Evolutionary conservation across 345 rosid species (phyloP).

Genomic region (Salix arbutifolia): DNA sequence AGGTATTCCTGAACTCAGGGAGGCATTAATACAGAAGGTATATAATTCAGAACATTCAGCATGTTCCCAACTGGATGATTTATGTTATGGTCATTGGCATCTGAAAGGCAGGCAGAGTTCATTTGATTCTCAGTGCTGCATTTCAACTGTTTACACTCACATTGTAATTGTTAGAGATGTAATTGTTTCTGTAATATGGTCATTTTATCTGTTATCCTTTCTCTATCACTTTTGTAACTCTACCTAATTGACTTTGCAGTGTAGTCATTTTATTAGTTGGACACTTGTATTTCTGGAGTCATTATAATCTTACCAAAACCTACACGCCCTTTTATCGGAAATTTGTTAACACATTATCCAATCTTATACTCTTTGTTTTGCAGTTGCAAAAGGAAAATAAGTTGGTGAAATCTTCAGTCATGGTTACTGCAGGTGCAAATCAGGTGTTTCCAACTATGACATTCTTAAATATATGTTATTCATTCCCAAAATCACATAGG

Average conservation of each 20-base stretch:
- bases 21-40: constrained; percentile 68
- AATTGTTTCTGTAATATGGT: neutral
- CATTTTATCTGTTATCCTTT: neutral
- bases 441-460: constrained; percentile 45
- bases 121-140: constrained; percentile 1
- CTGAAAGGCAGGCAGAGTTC: constrained; percentile 3
- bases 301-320: neutral
- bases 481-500: neutral
- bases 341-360: neutral
- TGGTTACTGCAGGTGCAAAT: constrained; percentile 98
- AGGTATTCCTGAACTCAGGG: constrained; percentile 75
- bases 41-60: neutral
- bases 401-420: constrained; percentile 64
- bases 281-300: neutral
- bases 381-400: constrained; percentile 74
- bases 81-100: neutral
- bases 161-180: neutral
- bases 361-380: constrained; percentile 15
- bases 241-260: no score
- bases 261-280: neutral
- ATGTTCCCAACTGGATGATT: constrained; percentile 1
- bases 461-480: constrained; percentile 3
- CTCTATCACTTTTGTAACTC: neutral
- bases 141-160: neutral
- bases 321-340: neutral